phyloP scores from a whole-genome alignment of 129 eudicot genomes.

The Saussurea involucrata region DNA sequence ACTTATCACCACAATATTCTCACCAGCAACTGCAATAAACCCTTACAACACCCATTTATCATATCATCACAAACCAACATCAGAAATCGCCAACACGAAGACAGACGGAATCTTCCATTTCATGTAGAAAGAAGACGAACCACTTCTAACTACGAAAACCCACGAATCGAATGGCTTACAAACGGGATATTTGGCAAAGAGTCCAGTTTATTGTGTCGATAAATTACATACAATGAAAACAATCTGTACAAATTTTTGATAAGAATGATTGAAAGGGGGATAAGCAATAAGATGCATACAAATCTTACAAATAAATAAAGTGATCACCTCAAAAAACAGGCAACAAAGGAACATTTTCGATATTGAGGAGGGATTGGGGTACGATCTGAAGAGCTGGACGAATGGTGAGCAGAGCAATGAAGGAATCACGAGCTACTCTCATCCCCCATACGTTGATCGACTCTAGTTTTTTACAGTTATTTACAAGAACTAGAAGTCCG shows the following conservation, averaged over 20 bases:
- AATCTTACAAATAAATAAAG: not conserved
- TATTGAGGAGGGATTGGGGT: conserved; percentile 54
- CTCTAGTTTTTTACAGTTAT: conserved; percentile 61
- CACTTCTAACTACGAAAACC: not conserved
- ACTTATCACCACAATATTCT: conserved; percentile 1
- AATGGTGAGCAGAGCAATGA: conserved; percentile 49
- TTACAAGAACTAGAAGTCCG: conserved; percentile 77
- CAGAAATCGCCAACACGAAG: not conserved
- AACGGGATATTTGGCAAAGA: not conserved
- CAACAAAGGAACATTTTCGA: conserved; percentile 32
- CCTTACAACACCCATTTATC: not conserved
- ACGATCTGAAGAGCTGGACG: conserved; percentile 87
- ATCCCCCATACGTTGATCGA: conserved; percentile 88
- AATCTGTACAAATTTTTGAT: conserved; percentile 30
- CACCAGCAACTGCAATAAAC: not conserved
- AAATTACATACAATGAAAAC: not conserved
- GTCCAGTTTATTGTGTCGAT: conserved; percentile 25
- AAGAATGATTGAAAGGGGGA: not conserved
- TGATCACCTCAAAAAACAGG: conserved; percentile 40
- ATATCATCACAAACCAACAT: not conserved
- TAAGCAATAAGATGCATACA: not conserved
- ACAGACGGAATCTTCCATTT: not conserved
- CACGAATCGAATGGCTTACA: not conserved
- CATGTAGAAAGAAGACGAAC: not conserved
- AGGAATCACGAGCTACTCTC: conserved; percentile 76